Percentiles rank a stretch among this genome's conserved stretches.
Evolutionary conservation across 1,284 basidiomycete genomes (phyloP).

Genomic region (Agaricales sp.): DNA sequence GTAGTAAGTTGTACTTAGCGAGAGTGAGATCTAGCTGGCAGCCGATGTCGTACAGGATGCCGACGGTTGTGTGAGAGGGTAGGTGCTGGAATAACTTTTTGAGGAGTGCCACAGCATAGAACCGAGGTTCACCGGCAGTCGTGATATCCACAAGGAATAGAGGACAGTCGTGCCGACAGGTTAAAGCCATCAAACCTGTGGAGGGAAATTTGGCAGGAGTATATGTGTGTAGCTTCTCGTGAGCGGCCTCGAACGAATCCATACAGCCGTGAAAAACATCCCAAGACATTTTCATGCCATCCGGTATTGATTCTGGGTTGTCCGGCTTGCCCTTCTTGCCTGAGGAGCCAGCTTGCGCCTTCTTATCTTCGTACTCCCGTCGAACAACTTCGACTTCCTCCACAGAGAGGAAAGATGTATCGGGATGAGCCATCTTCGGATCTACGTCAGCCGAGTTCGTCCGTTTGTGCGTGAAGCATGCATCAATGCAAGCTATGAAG

Average conservation of each 20-base stretch:
- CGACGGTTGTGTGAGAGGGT: not conserved
- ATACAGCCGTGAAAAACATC: too few species aligned
- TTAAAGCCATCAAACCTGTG: constrained; percentile 12
- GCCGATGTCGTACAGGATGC: not conserved
- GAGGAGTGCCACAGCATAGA: not conserved
- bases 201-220: too few species aligned
- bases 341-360: not conserved
- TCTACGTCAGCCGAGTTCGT: not conserved
- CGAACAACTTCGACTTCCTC: not conserved
- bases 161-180: constrained; percentile 12
- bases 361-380: not conserved
- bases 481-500: not conserved
- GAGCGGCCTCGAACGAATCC: too few species aligned
- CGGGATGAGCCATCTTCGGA: not conserved
- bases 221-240: too few species aligned
- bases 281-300: not conserved
- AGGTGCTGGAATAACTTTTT: not conserved
- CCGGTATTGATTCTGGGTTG: not conserved
- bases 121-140: constrained; percentile 10
- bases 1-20: not conserved
- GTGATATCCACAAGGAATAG: constrained; percentile 13
- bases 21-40: not conserved
- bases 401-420: not conserved
- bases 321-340: not conserved
- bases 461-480: not conserved